These are phyloP conservation scores for Luzula sylvatica DNA, from an alignment of 176 grass and related monocot genomes.

Conservation along the genomic window DNA sequence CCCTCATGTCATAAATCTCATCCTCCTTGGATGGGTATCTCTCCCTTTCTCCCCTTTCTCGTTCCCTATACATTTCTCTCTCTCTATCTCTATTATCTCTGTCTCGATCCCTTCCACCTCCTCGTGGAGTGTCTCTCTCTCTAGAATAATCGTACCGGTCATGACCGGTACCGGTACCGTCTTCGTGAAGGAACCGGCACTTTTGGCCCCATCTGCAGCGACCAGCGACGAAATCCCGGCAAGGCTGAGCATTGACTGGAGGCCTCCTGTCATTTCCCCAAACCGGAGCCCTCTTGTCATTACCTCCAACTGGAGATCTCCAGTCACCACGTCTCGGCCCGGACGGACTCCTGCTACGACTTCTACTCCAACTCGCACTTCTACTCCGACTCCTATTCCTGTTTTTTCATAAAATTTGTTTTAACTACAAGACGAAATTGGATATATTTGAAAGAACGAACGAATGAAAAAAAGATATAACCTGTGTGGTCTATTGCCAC, in stretches of 20 bases:
- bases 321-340: slow-evolving; percentile 35
- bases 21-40: slow-evolving; percentile 39
- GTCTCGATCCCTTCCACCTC: background rate
- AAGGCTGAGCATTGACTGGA: slow-evolving; percentile 27
- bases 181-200: slow-evolving; percentile 80
- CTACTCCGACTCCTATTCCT: slow-evolving; percentile 43
- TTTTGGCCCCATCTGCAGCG: slow-evolving; percentile 66
- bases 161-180: slow-evolving; percentile 31
- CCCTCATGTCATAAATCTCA: slow-evolving; percentile 36
- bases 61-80: background rate
- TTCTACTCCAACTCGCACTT: slow-evolving; percentile 45
- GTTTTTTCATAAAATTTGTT: slow-evolving; percentile 1
- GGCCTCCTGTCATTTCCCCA: slow-evolving; percentile 42
- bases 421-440: too few relatives aligned
- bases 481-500: background rate
- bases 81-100: background rate
- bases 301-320: too few relatives aligned
- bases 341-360: slow-evolving; percentile 66
- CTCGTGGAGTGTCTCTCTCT: slow-evolving; percentile 19
- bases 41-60: slow-evolving; percentile 39
- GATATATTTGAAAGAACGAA: too few relatives aligned
- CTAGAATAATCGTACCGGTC: slow-evolving; percentile 8
- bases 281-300: slow-evolving; percentile 41
- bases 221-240: slow-evolving; percentile 80
- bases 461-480: too few relatives aligned